Evolutionary conservation across 179 eudicot genomes (phyloP), one percentile per base, ranked within the genome.

Genomic region (Dionaea muscipula): DNA sequence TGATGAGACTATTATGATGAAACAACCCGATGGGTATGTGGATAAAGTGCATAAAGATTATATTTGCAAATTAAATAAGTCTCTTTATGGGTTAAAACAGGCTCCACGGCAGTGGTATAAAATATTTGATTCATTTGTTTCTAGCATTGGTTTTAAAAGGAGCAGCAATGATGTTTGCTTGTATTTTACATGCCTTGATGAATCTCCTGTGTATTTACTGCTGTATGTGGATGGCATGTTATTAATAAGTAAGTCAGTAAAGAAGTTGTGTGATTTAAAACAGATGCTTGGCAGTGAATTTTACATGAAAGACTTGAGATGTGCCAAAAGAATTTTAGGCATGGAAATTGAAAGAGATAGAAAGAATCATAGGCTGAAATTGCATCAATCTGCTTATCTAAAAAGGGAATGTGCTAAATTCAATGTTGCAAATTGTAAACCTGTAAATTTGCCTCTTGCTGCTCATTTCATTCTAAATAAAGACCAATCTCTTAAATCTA

Each of bases 41-140:
- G 26, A 28, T 23, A 1, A 2, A 1, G 16, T 54, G 4, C 33
- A 36, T 7, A 21, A 35, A 15, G 36, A 59, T 23, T 35, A 16
- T 26, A 45, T 31, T 8, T 60, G 26, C n/a, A 23, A 35, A 26
- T 8, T 60, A 26, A 60, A 24, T 1, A 60, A 39, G 37, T 60
- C 46, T 0, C 6, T 49, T 0, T 50, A 35, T 24, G 37, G 39
- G 0, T 37, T 60, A 33, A 60, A 60, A 26, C 27, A 40, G 25
- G 25, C 50, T 7, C 35, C 20, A 44, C 7, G 60, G n/a, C 2
- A 39, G 16, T 56, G 50, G 49, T 38, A 56, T 12, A 21, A 38
- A 26, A 51, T 3, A 51, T 22, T 53, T 6, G 11, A 19, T 0
- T 1, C 21, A 3, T 28, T 35, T 8, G 24, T 31, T 14, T 3